Evolutionary conservation across 345 rosid genomes (phyloP).

Genomic region (Citrus unshiu): DNA sequence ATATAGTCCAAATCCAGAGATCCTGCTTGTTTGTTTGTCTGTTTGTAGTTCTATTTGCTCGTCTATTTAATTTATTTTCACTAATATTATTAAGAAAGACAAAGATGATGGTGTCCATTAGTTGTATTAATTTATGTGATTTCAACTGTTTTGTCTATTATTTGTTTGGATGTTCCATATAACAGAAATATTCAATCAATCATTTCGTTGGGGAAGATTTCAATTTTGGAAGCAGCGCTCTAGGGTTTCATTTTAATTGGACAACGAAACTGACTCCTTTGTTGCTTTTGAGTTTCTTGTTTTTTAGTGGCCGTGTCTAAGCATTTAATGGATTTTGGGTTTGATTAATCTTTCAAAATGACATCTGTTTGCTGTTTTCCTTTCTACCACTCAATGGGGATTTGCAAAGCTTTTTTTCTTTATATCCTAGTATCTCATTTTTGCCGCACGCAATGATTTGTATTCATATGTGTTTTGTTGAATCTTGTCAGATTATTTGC

Average conservation of each 20-base stretch:
- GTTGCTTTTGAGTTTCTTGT: not conserved
- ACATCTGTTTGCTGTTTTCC: not conserved
- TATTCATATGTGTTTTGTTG: not conserved
- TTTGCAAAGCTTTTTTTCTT: not conserved
- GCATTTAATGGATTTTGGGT: not conserved
- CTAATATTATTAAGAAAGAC: constrained; percentile 2
- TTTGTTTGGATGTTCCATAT: not conserved
- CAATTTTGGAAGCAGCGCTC: not conserved
- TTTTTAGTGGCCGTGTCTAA: not conserved
- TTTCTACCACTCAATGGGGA: not conserved
- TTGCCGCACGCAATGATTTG: not conserved
- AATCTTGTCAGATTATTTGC: constrained; percentile 64
- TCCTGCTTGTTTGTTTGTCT: not conserved
- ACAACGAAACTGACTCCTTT: not conserved
- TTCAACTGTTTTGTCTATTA: not conserved
- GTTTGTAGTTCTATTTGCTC: not conserved
- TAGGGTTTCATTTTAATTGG: not conserved
- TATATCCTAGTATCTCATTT: not conserved
- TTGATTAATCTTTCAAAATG: not conserved
- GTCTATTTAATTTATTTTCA: not conserved
- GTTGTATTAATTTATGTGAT: not conserved
- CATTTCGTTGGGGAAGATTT: not conserved
- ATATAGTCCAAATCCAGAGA: constrained; percentile 8
- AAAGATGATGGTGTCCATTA: not conserved
- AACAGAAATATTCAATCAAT: not conserved